A percentile compares a stretch with the other conserved stretches of the same genome.
phyloP scores from a whole-genome alignment of 2,329 filamentous ascomycete species.

The Venturia effusa region DNA sequence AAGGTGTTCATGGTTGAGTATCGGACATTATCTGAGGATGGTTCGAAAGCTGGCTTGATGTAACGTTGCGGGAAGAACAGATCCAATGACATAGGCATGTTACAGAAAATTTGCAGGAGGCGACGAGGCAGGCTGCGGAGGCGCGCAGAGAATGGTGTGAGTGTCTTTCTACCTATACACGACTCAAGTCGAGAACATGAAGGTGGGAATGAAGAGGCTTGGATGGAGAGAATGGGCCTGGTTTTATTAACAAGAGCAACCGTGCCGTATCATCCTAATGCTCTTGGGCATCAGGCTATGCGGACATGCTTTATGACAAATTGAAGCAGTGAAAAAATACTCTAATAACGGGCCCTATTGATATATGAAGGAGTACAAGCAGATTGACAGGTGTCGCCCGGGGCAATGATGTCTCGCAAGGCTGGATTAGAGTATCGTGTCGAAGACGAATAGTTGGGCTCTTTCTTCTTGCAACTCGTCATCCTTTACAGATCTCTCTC shows the following conservation, averaged over 20 bases:
- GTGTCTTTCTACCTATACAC: neutral
- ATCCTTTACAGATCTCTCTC: no score
- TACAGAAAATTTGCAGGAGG: constrained; percentile 2
- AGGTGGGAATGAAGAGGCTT: constrained; percentile 5
- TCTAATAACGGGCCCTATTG: no score
- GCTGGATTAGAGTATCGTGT: no score
- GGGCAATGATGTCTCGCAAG: no score
- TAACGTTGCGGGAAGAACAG: neutral
- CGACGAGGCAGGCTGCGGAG: neutral
- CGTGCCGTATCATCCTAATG: constrained; percentile 4
- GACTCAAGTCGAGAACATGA: neutral
- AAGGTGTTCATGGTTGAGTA: constrained; percentile 9
- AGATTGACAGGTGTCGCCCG: no score
- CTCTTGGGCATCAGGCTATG: neutral
- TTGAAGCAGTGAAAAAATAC: neutral
- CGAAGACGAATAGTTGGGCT: no score
- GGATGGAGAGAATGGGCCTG: neutral
- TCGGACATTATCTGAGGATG: constrained; percentile 6
- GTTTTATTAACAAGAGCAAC: neutral
- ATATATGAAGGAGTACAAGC: no score
- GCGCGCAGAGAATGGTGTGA: constrained; percentile 1
- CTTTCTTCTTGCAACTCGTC: no score
- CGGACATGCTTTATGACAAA: constrained; percentile 8
- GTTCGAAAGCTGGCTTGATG: neutral
- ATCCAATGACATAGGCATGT: neutral